A percentile compares a stretch with the other conserved stretches of the same genome.
phyloP scores from a whole-genome alignment of 352 stramenopile species.

The Peronosclerospora sorghi region DNA sequence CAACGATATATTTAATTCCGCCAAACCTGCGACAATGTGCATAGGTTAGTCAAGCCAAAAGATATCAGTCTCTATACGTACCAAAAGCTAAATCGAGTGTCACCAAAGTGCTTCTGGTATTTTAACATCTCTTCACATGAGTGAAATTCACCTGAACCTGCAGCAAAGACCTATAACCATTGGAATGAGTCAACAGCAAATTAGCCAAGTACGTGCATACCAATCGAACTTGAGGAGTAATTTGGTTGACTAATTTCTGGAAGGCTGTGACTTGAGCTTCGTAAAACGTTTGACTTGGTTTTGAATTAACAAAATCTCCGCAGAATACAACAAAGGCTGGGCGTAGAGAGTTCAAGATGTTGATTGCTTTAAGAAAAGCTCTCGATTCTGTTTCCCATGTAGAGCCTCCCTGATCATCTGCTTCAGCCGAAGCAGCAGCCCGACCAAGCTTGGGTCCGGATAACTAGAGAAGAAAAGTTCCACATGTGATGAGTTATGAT shows the following conservation, averaged over 20 bases:
- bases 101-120: slow-evolving; percentile 51
- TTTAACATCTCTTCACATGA: slow-evolving; percentile 8
- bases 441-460: slow-evolving; percentile 36
- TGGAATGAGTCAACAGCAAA: neutral
- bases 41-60: slow-evolving; percentile 1
- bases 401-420: slow-evolving; percentile 30
- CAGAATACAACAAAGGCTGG: slow-evolving; percentile 61
- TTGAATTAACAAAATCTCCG: slow-evolving; percentile 44
- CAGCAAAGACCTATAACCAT: slow-evolving; percentile 37
- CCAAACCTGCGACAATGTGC: slow-evolving; percentile 35
- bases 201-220: slow-evolving; percentile 17
- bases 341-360: slow-evolving; percentile 31
- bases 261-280: slow-evolving; percentile 35
- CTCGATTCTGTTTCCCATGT: slow-evolving; percentile 30
- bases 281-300: slow-evolving; percentile 28
- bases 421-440: slow-evolving; percentile 18
- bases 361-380: slow-evolving; percentile 37
- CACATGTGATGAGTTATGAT: neutral
- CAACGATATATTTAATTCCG: slow-evolving; percentile 69
- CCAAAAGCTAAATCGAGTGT: slow-evolving; percentile 71
- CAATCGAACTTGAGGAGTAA: slow-evolving; percentile 42
- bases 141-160: slow-evolving; percentile 18
- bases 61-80: slow-evolving; percentile 4
- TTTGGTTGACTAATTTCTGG: slow-evolving; percentile 50
- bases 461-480: slow-evolving; percentile 22